These are phyloP conservation scores for Gossypium lobatum DNA, from an alignment of 441 rosid genomes.

Conservation along the genomic window DNA sequence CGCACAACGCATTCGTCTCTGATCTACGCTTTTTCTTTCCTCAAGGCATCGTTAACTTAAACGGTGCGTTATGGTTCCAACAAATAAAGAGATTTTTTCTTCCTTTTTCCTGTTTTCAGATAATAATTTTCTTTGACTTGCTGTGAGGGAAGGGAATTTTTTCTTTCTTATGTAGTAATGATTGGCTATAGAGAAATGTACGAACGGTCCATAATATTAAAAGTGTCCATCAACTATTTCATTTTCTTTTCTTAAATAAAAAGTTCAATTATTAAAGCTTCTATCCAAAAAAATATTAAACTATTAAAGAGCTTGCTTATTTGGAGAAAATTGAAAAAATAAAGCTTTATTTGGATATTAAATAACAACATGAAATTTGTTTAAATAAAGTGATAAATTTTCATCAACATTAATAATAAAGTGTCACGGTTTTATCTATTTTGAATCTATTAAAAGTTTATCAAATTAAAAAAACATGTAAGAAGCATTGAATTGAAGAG, in stretches of 20 bases:
- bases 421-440: neutral
- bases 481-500: neutral
- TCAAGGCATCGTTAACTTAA: neutral
- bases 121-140: neutral
- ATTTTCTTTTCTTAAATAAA: neutral
- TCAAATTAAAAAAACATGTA: neutral
- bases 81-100: neutral
- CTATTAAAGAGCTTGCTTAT: neutral
- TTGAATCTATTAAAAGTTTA: neutral
- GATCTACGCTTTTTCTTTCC: neutral
- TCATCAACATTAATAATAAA: too few species aligned
- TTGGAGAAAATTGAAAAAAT: neutral
- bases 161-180: neutral
- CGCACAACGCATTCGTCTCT: constrained; percentile 18
- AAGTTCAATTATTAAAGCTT: neutral
- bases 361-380: neutral
- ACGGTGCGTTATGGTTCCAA: neutral
- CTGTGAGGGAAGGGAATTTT: neutral
- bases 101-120: neutral
- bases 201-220: neutral
- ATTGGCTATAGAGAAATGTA: neutral
- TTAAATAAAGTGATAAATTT: neutral
- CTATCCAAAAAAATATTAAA: neutral
- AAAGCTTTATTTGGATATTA: neutral
- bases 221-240: neutral